Percentiles rank a stretch among this genome's conserved stretches.
Evolutionary conservation across 306 rosid species (phyloP).

Genomic region (Morella rubra): DNA sequence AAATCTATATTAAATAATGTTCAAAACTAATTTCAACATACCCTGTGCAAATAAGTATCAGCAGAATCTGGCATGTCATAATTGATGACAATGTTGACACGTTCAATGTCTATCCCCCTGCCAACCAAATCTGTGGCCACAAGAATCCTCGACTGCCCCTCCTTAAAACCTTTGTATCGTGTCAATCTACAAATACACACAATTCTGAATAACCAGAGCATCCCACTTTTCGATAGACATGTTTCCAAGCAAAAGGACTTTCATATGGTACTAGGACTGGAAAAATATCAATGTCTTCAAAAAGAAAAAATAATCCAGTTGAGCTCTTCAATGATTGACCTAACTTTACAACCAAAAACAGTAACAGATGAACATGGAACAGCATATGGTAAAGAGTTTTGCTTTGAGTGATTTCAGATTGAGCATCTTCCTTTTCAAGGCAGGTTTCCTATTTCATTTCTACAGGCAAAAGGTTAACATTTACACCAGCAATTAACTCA

Average conservation of each 20-base stretch:
- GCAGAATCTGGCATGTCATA: constrained; percentile 99
- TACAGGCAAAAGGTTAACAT: not conserved
- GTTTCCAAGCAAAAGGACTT: not conserved
- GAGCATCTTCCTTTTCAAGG: too few relatives aligned
- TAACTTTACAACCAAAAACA: not conserved
- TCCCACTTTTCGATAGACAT: not conserved
- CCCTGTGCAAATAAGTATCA: constrained; percentile 97
- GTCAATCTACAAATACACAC: constrained; percentile 45
- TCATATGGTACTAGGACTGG: not conserved
- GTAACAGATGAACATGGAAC: not conserved
- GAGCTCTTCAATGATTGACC: not conserved
- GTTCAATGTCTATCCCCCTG: constrained; percentile 95
- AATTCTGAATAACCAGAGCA: not conserved
- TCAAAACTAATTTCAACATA: constrained; percentile 24
- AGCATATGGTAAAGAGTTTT: not conserved
- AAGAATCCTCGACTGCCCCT: constrained; percentile 92
- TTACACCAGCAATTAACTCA: not conserved
- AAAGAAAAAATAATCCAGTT: not conserved
- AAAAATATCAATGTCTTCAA: not conserved
- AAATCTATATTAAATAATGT: not conserved
- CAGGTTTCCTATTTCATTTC: too few relatives aligned
- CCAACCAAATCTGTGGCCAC: constrained; percentile 99
- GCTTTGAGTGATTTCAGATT: too few relatives aligned
- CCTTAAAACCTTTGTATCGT: constrained; percentile 96
- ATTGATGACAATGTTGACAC: constrained; percentile 93